Conservation (phyloP, 108 stramenopile genomes). For the Hondaea fermentalgiana region DNA sequence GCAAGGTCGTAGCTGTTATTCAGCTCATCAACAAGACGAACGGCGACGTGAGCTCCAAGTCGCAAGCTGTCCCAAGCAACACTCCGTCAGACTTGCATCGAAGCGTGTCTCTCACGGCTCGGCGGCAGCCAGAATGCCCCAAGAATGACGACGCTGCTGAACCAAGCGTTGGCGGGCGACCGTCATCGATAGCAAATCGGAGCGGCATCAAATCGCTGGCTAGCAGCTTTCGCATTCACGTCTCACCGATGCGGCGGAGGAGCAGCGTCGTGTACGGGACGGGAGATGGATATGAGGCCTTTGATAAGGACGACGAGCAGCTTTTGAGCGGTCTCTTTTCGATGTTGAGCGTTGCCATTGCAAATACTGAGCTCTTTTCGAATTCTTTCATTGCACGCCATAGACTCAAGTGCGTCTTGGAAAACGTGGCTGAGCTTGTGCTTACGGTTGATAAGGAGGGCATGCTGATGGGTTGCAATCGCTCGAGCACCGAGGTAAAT, state of each 20-base stretch:
- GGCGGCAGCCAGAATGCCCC: not conserved
- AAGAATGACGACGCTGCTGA: not conserved
- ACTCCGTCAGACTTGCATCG: too few species aligned
- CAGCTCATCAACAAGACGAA: slow-evolving; percentile 30
- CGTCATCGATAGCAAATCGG: not conserved
- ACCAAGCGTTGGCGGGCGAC: not conserved
- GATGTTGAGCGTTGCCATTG: not conserved
- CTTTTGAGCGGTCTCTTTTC: not conserved
- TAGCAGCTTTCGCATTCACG: not conserved
- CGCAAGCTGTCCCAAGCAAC: too few species aligned
- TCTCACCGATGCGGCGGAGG: not conserved
- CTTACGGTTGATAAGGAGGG: not conserved
- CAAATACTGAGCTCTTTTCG: not conserved
- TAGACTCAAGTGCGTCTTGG: not conserved
- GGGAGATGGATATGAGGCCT: not conserved
- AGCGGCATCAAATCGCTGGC: not conserved
- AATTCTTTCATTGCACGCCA: not conserved
- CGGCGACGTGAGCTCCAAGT: not conserved
- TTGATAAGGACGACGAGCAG: not conserved
- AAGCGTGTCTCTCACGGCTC: too few species aligned
- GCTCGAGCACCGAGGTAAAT: not conserved
- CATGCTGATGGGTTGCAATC: not conserved
- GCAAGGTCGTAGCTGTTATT: slow-evolving; percentile 24
- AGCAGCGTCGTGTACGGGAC: not conserved
- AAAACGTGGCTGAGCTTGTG: not conserved